phyloP scores from a whole-genome alignment of 768 basidiomycete species.

The Lactarius hengduanensis region DNA sequence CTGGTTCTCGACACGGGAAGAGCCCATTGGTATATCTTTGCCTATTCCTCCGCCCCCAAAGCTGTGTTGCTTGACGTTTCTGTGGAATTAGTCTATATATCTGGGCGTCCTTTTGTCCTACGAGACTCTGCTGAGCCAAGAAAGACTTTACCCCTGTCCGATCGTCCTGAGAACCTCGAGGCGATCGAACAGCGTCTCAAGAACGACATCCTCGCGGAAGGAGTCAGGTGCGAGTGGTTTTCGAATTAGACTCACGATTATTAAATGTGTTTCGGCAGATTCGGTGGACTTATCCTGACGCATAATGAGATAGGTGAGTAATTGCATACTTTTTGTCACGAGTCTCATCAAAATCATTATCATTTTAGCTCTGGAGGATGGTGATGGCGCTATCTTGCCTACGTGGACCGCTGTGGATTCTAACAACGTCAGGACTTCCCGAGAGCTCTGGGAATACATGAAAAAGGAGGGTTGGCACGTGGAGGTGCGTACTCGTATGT shows the following conservation, averaged over 20 bases:
- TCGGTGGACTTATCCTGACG: conserved; percentile 86
- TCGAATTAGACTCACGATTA: conserved; percentile 12
- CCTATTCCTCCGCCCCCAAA: not conserved
- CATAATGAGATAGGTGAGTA: conserved; percentile 85
- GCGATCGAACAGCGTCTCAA: conserved; percentile 88
- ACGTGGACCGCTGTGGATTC: conserved; percentile 93
- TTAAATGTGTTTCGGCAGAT: conserved; percentile 43
- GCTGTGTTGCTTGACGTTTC: conserved; percentile 19
- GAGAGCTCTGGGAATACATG: conserved; percentile 83
- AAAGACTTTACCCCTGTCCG: conserved; percentile 74
- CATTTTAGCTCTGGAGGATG: conserved; percentile 49
- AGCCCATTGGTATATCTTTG: conserved; percentile 71
- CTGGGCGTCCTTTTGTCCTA: conserved; percentile 89
- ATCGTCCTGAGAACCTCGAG: conserved; percentile 93
- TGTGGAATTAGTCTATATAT: conserved; percentile 65
- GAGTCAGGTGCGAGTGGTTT: conserved; percentile 50
- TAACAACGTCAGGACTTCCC: conserved; percentile 78
- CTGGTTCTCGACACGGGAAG: conserved; percentile 97
- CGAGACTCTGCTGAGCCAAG: conserved; percentile 84
- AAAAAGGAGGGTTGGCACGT: conserved; percentile 85
- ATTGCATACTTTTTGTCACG: not conserved
- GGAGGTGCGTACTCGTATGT: conserved; percentile 52
- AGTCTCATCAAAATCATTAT: not conserved
- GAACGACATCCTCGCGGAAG: conserved; percentile 87
- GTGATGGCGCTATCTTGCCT: conserved; percentile 80